A percentile compares a stretch with the other conserved stretches of the same genome.
Conservation (phyloP, 495 filamentous ascomycete genomes). For the Trypethelium eluteriae region DNA sequence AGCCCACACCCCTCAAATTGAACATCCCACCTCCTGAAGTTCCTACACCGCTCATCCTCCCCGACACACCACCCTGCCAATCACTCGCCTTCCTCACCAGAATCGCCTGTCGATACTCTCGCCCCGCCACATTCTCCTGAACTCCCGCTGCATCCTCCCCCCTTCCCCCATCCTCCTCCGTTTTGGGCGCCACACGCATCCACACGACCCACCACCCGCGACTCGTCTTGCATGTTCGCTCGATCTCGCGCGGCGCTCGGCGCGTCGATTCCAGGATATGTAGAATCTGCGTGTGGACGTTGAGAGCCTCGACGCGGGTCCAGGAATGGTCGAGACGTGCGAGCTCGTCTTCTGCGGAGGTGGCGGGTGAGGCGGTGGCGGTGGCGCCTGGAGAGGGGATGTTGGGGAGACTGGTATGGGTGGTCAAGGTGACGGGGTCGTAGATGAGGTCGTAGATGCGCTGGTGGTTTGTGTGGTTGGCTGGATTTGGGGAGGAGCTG, state of each 20-base stretch:
- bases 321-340: slow-evolving; percentile 37
- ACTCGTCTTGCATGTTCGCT: slow-evolving; percentile 84
- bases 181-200: slow-evolving; percentile 57
- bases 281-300: slow-evolving; percentile 78
- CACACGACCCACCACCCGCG: slow-evolving; percentile 97
- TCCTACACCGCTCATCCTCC: slow-evolving; percentile 17
- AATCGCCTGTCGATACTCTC: slow-evolving; percentile 20
- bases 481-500: slow-evolving; percentile 29
- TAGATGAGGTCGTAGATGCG: slow-evolving; percentile 76
- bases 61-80: slow-evolving; percentile 37
- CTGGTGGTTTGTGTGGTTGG: slow-evolving; percentile 40
- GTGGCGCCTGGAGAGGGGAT: slow-evolving; percentile 59
- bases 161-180: slow-evolving; percentile 17
- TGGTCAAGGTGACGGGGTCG: slow-evolving; percentile 65
- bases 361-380: slow-evolving; percentile 16
- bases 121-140: slow-evolving; percentile 11
- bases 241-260: slow-evolving; percentile 52
- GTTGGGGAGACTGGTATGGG: slow-evolving; percentile 82
- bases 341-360: slow-evolving; percentile 11
- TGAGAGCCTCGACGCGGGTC: slow-evolving; percentile 83
- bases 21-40: slow-evolving; percentile 29
- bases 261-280: slow-evolving; percentile 62
- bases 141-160: slow-evolving; percentile 16
- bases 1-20: slow-evolving; percentile 24
- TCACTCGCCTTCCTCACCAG: slow-evolving; percentile 74